Evolutionary conservation across 108 stramenopile genomes (phyloP), one percentile per base, ranked within the genome.

Genomic region (Cylindrotheca fusiformis): DNA sequence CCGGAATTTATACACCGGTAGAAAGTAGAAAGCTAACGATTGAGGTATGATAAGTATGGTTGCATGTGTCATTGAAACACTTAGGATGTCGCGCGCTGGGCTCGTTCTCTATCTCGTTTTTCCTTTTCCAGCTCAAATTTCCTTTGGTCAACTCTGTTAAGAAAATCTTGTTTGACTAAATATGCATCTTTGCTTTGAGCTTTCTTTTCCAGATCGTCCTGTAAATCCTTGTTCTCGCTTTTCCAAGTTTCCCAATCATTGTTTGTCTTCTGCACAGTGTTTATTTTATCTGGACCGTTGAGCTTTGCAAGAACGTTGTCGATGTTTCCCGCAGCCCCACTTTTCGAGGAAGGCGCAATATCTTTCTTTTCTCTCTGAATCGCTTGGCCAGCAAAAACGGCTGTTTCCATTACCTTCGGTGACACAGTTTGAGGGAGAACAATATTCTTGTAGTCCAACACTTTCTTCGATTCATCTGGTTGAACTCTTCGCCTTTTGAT

Each of bases 191-290:
- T 93, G 17, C 81, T 79, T 65, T 84, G 62, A 8, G 87, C 91
- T 32, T 81, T 67, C 33, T 75, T 70, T 62, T 94, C 89, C 47
- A 94, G 60, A 30, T 94, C 85, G 29, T 91, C 93, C 52, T 86
- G 85, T 25, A 94, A 52, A 22, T 48, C 48, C 8, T 80, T 74
- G 20, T 75, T 58, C 31, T 86, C 69, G 14, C 82, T 76, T 72
- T 96, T 96, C 86, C 90, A 96, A 8, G 68, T 27, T 56, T 94
- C 93, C 95, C 95, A 96, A 72, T 96, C 95, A 17, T 78, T 60
- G 45, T 66, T 70, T 0, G 95, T 93, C 75, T 96, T 96, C 57
- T 85, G 76, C 28, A 93, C 75, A 14, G 93, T 93, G 8, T 84
- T 81, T 14, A 87, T 52, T 49, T 82, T 85, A 60, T 77, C 60